Evolutionary conservation across 805 yeast species (phyloP).

Genomic region (Nakazawaea holstii): DNA sequence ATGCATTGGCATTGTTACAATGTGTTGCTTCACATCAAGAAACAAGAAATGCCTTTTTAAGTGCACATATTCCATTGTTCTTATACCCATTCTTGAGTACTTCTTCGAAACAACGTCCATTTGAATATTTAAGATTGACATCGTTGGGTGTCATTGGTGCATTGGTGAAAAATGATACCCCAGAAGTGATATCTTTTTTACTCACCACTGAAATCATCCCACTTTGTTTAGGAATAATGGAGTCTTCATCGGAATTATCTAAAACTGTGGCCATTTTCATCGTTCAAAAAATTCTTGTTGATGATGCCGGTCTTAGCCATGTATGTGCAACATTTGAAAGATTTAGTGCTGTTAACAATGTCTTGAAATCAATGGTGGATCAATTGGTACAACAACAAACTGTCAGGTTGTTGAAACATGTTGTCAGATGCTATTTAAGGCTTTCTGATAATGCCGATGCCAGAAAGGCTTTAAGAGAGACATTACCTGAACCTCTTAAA

Average conservation of each 20-base stretch:
- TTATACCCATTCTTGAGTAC: constrained; percentile 92
- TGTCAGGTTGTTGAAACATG: constrained; percentile 84
- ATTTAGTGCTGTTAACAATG: constrained; percentile 89
- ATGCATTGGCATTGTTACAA: constrained; percentile 89
- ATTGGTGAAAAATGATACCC: constrained; percentile 89
- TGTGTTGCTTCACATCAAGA: constrained; percentile 96
- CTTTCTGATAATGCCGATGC: constrained; percentile 89
- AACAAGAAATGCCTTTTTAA: constrained; percentile 77
- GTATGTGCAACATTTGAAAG: constrained; percentile 95
- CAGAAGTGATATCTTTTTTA: constrained; percentile 88
- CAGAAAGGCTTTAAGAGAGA: constrained; percentile 74
- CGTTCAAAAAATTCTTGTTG: constrained; percentile 85
- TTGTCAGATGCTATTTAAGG: constrained; percentile 88
- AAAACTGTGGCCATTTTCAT: constrained; percentile 97
- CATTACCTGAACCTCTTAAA: constrained; percentile 80
- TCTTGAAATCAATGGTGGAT: constrained; percentile 78
- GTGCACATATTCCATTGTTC: constrained; percentile 89
- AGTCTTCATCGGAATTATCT: constrained; percentile 85
- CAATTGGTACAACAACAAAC: constrained; percentile 75
- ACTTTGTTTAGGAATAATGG: constrained; percentile 90
- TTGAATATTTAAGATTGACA: constrained; percentile 89
- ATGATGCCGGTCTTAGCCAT: constrained; percentile 85
- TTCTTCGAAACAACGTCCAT: constrained; percentile 84
- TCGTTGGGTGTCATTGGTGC: constrained; percentile 97
- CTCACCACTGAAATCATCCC: constrained; percentile 97